Base-by-base conservation (phyloP, 2,329 filamentous ascomycete species). In the Penicillium psychrosexuale region DNA sequence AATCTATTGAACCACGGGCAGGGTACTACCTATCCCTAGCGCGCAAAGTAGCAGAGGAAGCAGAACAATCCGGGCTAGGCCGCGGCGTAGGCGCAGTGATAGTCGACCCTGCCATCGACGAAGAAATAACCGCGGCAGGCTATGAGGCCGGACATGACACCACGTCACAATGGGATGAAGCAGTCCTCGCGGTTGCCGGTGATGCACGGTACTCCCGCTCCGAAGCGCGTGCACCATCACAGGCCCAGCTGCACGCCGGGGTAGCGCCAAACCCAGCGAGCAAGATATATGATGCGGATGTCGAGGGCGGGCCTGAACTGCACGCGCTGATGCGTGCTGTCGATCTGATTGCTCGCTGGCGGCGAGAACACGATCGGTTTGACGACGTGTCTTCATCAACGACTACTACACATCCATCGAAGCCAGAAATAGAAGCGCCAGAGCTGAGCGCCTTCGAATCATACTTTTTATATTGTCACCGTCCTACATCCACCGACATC, bases 241-340 rank as follows among this genome's bases (percentile, higher is more conserved):
- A 62, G 30, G 44, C 59, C n/a, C 63, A 68, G 30, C 34, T 55
- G 13, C 61, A 65, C 8, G 52, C 57, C 2, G 62, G 56, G 0
- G 38, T 47, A 7, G 61, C 58, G 0, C 66, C 69, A 1, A 68
- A 69, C 43, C 65, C 69, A 2, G 63, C 57, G 0, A 58, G 49
- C 39, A 37, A 58, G 6, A 59, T 37, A 8, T 72, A 71, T 46
- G 55, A 72, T n/a, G 51, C 70, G 0, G 71, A 75, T 47, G 39
- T 67, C 3, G 75, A 78, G 55, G 75, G 75, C 12, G 72, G 75
- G 2, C 75, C 76, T 2, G 75, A 77, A 47, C 66, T 74, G n/a
- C 77, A 79, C 56, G 75, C 77, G 2, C 58, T 78, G 46, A 78
- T 79, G 76, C 73, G 76, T 19, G 74, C 64, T 8, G 67, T 75